Evolutionary conservation across 2,329 filamentous ascomycete genomes (phyloP), one percentile per base, ranked within the genome.

Genomic region (Amylocarpus encephaloides): DNA sequence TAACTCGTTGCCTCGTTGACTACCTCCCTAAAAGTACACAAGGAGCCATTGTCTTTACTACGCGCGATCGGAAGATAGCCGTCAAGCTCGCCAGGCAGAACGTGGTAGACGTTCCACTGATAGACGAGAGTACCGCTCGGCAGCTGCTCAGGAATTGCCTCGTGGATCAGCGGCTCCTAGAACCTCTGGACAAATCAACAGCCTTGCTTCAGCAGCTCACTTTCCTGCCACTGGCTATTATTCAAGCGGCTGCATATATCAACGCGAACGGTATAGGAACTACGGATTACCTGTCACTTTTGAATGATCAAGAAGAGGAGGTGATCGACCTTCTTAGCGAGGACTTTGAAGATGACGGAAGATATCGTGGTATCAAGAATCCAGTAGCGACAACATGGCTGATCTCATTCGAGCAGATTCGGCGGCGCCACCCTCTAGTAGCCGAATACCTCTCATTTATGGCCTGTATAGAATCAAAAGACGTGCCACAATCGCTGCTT

Each of bases 41-140:
- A 12, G 68, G 68, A 1, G 48, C 54, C 0, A 65, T 64, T 34
- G 18, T 74, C 0, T 69, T 70, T 36, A 73, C 70, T 13, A 72
- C 67, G 10, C 61, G 69, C 9, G 66, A 64, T 26, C 54, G 59
- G 49, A 61, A 68, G 38, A 35, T 19, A 15, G 44, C 22, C 3
- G 3, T 30, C 5, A 30, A 29, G 6, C 18, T 22, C 6, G 33
- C 33, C 0, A 16, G 22, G 6, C 7, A 16, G 1, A 15, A 18
- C n/a, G 34, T 39, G 6, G 10, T 46, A n/a, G 11, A 40, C 13
- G 33, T 46, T 7, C 15, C n/a, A 1, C 13, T 18, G 15, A 40
- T 46, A 34, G 22, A 16, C 7, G 16, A 15, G 10, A 19, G 18
- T 1, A 26, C 22, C 22, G 44, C 33, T 1, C 30, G 10, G 18